phyloP scores from a whole-genome alignment of 768 basidiomycete species.

The Hericium alpestre region DNA sequence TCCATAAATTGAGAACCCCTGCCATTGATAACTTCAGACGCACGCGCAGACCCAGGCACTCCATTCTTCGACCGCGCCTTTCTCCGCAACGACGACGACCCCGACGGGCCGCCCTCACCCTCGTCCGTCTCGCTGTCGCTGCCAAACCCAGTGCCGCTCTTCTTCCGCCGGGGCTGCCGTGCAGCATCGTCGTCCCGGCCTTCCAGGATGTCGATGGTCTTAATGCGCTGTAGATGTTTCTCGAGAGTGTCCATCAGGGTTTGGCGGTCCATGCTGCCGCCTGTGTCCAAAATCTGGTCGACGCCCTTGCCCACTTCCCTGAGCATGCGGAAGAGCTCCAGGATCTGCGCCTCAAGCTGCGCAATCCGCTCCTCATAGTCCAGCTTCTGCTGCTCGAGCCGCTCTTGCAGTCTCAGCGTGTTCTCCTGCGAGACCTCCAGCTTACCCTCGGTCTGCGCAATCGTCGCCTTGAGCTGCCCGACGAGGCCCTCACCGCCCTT shows the following conservation, averaged over 20 bases:
- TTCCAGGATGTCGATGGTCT: constrained; percentile 80
- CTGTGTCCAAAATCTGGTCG: constrained; percentile 56
- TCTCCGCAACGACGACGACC: constrained; percentile 38
- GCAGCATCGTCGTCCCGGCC: constrained; percentile 37
- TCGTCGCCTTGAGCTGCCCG: constrained; percentile 65
- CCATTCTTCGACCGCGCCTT: constrained; percentile 22
- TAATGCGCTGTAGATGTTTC: constrained; percentile 70
- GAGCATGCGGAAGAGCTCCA: constrained; percentile 90
- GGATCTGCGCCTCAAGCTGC: constrained; percentile 85
- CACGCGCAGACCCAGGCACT: constrained; percentile 25
- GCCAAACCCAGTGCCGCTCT: constrained; percentile 22
- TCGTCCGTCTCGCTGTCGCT: constrained; percentile 41
- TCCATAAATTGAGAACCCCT: constrained; percentile 81
- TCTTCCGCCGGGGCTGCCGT: constrained; percentile 15
- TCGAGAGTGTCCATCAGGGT: constrained; percentile 72
- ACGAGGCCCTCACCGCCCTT: constrained; percentile 77
- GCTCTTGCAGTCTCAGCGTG: constrained; percentile 62
- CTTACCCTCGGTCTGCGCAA: constrained; percentile 65
- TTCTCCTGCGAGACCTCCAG: constrained; percentile 71
- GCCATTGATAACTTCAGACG: constrained; percentile 34
- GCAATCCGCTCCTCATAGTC: constrained; percentile 80
- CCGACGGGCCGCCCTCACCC: constrained; percentile 40
- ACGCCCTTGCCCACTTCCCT: constrained; percentile 73
- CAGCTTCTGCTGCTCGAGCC: constrained; percentile 64
- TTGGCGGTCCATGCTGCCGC: constrained; percentile 61